Percentiles rank a stretch among this genome's conserved stretches.
Conservation (phyloP, 2,329 filamentous ascomycete genomes). For the Trichoderma brevicompactum region DNA sequence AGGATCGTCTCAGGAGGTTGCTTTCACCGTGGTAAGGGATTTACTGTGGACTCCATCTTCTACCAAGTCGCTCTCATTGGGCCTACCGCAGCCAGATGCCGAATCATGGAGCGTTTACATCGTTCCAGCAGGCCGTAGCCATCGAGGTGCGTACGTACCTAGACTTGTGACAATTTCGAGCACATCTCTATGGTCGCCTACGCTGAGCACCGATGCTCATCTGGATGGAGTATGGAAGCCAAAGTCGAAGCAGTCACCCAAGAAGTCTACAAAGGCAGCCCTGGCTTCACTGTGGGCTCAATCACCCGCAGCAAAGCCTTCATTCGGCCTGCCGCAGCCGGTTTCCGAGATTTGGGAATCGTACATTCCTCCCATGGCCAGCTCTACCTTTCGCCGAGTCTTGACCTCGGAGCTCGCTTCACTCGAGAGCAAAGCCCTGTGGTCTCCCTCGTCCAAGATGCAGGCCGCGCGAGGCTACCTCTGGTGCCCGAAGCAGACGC, state of each 20-base stretch:
- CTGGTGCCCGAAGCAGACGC: conserved; percentile 1
- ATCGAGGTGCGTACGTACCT: neutral
- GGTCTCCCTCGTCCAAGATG: neutral
- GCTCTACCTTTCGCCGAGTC: neutral
- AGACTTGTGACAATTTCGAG: conserved; percentile 5
- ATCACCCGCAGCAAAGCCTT: neutral
- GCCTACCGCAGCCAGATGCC: conserved; percentile 15
- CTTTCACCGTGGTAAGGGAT: neutral
- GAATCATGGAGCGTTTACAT: conserved; percentile 5
- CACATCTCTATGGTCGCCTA: conserved; percentile 12
- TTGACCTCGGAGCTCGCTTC: neutral
- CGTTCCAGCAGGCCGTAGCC: neutral
- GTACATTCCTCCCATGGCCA: neutral
- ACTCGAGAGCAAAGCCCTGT: conserved; percentile 14
- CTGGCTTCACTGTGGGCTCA: conserved; percentile 8
- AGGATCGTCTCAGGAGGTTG: neutral
- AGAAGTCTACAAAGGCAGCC: neutral
- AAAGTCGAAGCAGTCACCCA: neutral
- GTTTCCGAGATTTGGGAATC: conserved; percentile 2
- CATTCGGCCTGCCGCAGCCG: conserved; percentile 16
- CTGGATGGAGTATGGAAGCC: conserved; percentile 7
- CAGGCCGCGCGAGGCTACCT: conserved; percentile 1
- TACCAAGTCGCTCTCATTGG: neutral
- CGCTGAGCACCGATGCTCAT: neutral
- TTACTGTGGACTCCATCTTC: conserved; percentile 4